Evolutionary conservation across 1,139 yeast species (phyloP).

Genomic region (Geotrichum histeridarum): DNA sequence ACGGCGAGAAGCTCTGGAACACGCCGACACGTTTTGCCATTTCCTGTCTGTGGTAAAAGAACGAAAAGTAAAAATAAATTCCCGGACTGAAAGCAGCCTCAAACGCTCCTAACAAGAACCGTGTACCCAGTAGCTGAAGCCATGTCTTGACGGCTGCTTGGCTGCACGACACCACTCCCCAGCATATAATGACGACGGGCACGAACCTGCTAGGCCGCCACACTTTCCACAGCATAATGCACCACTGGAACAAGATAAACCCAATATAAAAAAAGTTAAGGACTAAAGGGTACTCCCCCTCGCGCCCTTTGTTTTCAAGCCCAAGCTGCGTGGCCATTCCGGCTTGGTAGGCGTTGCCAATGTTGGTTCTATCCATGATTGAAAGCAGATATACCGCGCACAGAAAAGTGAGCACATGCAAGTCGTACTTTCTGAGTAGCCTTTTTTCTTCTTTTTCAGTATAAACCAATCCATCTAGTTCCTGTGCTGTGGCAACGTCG

Average conservation of each 20-base stretch:
- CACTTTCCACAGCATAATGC: constrained; percentile 20
- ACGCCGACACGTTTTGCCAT: constrained; percentile 49
- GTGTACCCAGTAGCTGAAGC: constrained; percentile 27
- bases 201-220: constrained; percentile 28
- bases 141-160: constrained; percentile 28
- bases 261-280: constrained; percentile 26
- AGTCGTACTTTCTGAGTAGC: constrained; percentile 25
- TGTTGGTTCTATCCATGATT: constrained; percentile 43
- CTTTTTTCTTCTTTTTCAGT: constrained; percentile 20
- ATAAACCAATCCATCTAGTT: constrained; percentile 33
- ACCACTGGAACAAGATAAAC: constrained; percentile 31
- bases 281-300: constrained; percentile 31
- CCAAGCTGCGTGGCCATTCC: constrained; percentile 48
- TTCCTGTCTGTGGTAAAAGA: constrained; percentile 33
- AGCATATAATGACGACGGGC: constrained; percentile 28
- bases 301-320: constrained; percentile 36
- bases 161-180: constrained; percentile 31
- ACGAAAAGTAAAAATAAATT: constrained; percentile 33
- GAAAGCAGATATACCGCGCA: constrained; percentile 29
- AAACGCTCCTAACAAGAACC: constrained; percentile 30
- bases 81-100: constrained; percentile 36
- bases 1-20: constrained; percentile 43
- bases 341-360: constrained; percentile 49
- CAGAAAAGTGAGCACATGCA: constrained; percentile 26
- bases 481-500: constrained; percentile 24